Percentiles rank a stretch among this genome's conserved stretches.
Conservation (phyloP, 2,329 filamentous ascomycete species). For the Fusarium haematococcum region DNA sequence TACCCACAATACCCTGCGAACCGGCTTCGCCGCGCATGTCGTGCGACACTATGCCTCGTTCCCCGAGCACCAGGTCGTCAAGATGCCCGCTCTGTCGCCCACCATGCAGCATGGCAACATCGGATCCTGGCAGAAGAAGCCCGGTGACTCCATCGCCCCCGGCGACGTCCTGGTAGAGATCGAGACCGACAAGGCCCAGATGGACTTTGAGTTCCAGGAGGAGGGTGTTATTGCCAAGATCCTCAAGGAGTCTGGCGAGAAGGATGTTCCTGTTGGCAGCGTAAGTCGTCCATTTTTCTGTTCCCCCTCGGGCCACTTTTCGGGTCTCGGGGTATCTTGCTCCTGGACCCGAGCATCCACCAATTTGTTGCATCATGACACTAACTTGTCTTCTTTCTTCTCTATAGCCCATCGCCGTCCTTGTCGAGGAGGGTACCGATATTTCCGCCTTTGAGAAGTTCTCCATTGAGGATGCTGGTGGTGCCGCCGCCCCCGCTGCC, state of each 20-base stretch:
- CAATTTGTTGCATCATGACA: conserved; percentile 4
- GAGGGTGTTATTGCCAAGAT: conserved; percentile 96
- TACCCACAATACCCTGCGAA: conserved; percentile 63
- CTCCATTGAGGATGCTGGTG: conserved; percentile 89
- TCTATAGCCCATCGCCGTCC: conserved; percentile 88
- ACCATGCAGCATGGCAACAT: conserved; percentile 99
- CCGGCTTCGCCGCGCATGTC: conserved; percentile 64
- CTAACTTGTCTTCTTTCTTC: conserved; percentile 25
- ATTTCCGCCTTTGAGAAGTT: conserved; percentile 90
- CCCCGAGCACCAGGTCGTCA: conserved; percentile 93
- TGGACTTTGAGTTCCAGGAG: conserved; percentile 99
- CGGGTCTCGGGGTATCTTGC: conserved; percentile 30
- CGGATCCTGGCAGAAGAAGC: conserved; percentile 97
- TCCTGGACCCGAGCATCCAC: conserved; percentile 14
- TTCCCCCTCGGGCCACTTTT: conserved; percentile 17
- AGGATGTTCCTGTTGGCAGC: conserved; percentile 93
- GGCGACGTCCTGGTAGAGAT: conserved; percentile 98
- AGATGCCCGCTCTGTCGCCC: conserved; percentile 97
- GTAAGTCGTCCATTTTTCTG: conserved; percentile 68
- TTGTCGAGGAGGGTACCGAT: conserved; percentile 92
- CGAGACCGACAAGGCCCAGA: conserved; percentile 99
- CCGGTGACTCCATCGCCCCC: conserved; percentile 85
- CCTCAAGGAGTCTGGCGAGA: conserved; percentile 90
- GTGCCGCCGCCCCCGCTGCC: conserved; percentile 71
- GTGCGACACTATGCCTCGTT: conserved; percentile 82